Evolutionary conservation across 179 eudicot species (phyloP), one percentile per base, ranked within the genome.

Genomic region (Actinidia chinensis): DNA sequence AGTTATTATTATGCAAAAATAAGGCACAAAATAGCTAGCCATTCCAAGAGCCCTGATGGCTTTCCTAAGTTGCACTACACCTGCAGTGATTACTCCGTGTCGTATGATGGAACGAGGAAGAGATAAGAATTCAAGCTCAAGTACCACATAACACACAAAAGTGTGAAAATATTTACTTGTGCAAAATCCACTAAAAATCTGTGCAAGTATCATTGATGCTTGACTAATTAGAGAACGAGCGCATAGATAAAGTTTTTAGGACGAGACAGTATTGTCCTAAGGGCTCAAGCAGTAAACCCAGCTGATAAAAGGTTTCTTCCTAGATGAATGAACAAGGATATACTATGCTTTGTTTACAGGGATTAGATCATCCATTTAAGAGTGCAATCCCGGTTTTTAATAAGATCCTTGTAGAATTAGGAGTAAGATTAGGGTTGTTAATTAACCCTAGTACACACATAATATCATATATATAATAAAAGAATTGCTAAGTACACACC

Each of bases 11-110:
- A n/a, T n/a, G n/a, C 18, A 11, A 61, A 13, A 33, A 63, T 25
- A 59, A 76, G 73, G 83, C 52, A 69, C 50, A 54, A 71, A 77
- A 51, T 47, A 42, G 43, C 71, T 88, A 94, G 99, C 97, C 99
- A 95, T 95, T 80, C 99, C 99, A 79, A 98, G 99, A 75, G 99
- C 99, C 47, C 88, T 93, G 73, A 95, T 95, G 76, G 96, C 89
- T 81, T 86, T 90, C 82, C 99, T 86, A 76, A 95, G 91, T 78
- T 89, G 87, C 61, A 95, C 92, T 18, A 95, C 99, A 61, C 94
- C 99, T 85, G 92, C 97, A 1, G 99, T 95, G 67, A 95, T 95
- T 54, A 95, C 97, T 77, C 99, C 99, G 98, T 95, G 87, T 67
- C 14, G 84, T n/a, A 61, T 25, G 56, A 42, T 20, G 71, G 64